Evolutionary conservation across 495 filamentous ascomycete species (phyloP).

Genomic region (Xylaria grammica): DNA sequence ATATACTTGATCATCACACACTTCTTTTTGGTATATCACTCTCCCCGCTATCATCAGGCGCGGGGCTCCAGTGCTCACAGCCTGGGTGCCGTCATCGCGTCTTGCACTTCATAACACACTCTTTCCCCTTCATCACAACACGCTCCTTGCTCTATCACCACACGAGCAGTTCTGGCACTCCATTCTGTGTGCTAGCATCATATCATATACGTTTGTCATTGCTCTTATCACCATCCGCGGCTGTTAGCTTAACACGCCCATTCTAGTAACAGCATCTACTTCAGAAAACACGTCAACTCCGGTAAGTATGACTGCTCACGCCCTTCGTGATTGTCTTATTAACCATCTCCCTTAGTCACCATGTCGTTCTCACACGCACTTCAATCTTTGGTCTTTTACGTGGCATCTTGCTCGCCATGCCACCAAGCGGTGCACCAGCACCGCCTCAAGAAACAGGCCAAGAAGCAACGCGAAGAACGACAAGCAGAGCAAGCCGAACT

Average conservation of each 20-base stretch:
- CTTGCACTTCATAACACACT: neutral
- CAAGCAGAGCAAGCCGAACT: conserved; percentile 59
- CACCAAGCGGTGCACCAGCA: conserved; percentile 64
- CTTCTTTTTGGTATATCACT: too few species aligned
- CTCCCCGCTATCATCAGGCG: too few species aligned
- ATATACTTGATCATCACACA: conserved; percentile 5
- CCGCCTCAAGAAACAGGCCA: conserved; percentile 69
- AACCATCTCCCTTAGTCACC: conserved; percentile 20
- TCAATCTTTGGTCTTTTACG: conserved; percentile 88
- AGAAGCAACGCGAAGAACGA: conserved; percentile 26
- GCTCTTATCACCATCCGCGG: neutral
- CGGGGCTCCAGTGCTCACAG: too few species aligned
- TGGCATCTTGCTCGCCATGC: conserved; percentile 83
- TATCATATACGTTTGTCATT: too few species aligned
- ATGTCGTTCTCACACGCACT: conserved; percentile 62
- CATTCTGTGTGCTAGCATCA: too few species aligned
- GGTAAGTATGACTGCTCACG: neutral
- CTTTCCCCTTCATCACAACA: neutral
- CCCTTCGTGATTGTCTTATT: neutral
- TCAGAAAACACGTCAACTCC: too few species aligned
- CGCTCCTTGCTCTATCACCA: too few species aligned
- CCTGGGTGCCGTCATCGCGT: neutral
- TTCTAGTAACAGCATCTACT: too few species aligned
- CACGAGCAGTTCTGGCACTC: too few species aligned
- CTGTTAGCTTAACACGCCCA: too few species aligned